Percentiles rank a stretch among this genome's conserved stretches.
phyloP scores from a whole-genome alignment of 2,329 filamentous ascomycete species.

The Microsporum ferrugineum region DNA sequence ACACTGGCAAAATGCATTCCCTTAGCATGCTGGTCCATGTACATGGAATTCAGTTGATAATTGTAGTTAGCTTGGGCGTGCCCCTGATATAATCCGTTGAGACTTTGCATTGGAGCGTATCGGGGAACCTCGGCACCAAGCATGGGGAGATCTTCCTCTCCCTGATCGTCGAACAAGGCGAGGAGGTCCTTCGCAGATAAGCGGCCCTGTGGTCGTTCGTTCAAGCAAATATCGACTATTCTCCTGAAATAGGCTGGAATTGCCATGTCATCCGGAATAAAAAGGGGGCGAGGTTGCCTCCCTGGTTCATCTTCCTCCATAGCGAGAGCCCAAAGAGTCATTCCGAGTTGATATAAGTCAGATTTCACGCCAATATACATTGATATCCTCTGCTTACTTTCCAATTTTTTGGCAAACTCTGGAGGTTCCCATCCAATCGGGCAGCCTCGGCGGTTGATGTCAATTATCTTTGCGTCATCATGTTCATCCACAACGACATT shows the following conservation, averaged over 20 bases:
- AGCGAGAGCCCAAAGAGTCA: constrained; percentile 90
- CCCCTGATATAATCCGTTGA: background rate
- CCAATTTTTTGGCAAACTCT: constrained; percentile 73
- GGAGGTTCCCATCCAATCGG: constrained; percentile 96
- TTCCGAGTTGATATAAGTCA: constrained; percentile 88
- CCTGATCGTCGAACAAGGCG: constrained; percentile 35
- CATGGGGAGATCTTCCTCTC: constrained; percentile 40
- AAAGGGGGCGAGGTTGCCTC: constrained; percentile 58
- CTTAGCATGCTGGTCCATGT: background rate
- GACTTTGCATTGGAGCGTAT: background rate
- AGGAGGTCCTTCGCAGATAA: constrained; percentile 63
- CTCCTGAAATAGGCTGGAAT: constrained; percentile 70
- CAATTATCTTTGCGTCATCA: constrained; percentile 88
- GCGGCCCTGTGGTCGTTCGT: constrained; percentile 59
- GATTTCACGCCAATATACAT: constrained; percentile 99
- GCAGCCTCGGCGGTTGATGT: constrained; percentile 95
- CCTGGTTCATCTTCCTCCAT: constrained; percentile 86
- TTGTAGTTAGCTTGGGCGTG: background rate
- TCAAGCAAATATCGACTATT: constrained; percentile 66
- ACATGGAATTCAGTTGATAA: background rate
- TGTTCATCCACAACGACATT: constrained; percentile 87
- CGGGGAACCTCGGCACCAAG: background rate
- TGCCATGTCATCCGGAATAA: constrained; percentile 40
- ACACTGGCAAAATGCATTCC: background rate
- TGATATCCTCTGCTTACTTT: constrained; percentile 77